Conservation (phyloP, 2,329 filamentous ascomycete species). For the Neobulgaria alba region DNA sequence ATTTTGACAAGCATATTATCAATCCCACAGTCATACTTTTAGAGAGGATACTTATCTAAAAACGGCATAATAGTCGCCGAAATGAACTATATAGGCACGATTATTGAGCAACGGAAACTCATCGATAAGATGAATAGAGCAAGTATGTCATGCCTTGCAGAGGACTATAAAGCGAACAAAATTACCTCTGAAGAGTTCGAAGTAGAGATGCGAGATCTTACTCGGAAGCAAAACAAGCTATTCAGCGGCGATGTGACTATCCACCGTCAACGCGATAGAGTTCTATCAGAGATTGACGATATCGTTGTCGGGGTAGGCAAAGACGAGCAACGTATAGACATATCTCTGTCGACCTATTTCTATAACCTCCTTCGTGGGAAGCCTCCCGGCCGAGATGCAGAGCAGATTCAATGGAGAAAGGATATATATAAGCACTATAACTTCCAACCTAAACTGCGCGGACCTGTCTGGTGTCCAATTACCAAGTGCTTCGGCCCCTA, state of each 20-base stretch:
- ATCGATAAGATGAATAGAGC: constrained; percentile 1
- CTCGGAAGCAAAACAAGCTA: constrained; percentile 2
- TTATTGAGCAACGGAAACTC: constrained; percentile 2
- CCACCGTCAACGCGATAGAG: constrained; percentile 1
- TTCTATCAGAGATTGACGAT: constrained; percentile 2
- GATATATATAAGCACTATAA: constrained; percentile 3
- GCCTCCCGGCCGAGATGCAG: constrained; percentile 1
- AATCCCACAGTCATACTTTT: no score
- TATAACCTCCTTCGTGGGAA: constrained; percentile 3
- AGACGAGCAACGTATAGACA: neutral
- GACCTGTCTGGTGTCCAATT: no score
- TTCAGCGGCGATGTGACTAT: constrained; percentile 2
- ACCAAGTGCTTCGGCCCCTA: no score
- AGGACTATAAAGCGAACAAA: constrained; percentile 1
- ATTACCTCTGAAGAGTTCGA: constrained; percentile 1
- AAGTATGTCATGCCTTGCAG: constrained; percentile 3
- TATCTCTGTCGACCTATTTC: constrained; percentile 1
- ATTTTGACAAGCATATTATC: no score
- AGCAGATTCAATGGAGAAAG: constrained; percentile 1
- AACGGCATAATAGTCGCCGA: constrained; percentile 2
- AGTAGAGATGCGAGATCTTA: constrained; percentile 1
- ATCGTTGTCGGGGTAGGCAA: constrained; percentile 1
- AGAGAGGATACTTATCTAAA: constrained; percentile 1
- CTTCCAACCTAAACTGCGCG: no score
- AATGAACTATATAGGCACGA: constrained; percentile 1